Evolutionary conservation across 1,284 basidiomycete species (phyloP), one percentile per base, ranked within the genome.

Genomic region (Fomitopsis betulina): DNA sequence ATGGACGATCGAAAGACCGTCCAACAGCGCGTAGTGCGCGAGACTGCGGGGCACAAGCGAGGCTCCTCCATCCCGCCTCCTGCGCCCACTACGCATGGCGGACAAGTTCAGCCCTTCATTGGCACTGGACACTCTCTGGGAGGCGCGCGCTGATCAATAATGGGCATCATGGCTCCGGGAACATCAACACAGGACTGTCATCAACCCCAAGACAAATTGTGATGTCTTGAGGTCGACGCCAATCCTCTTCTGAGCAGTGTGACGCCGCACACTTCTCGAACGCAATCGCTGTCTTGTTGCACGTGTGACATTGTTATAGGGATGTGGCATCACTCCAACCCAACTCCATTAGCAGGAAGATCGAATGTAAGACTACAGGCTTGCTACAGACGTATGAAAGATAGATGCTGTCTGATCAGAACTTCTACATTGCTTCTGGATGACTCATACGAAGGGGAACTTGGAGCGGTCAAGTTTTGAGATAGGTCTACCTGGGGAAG

Each of bases 1-100:
- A 77, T 89, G 67, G 90, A 93, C 57, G 89, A 93, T 68, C 79
- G 90, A 50, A 84, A 78, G 67, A 71, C 74, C 3, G 84, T 84
- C 10, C 39, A 21, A 8, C 15, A 37, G 32, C 50, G 85, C 47
- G 73, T 71, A 51, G 80, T 77, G 35, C 75, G 77, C 40, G 76
- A 74, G 39, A 67, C 67, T 35, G 63, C 58, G 7, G 40, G 27
- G 21, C n/a, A 5, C 10, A 25, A 23, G 21, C 32, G 12, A 3
- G 49, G 49, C 3, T 51, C 49, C 3, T 51, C 49, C 27, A 32
- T 51, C 32, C 49, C 49, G 15, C 49, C 49, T 9, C 49, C 49
- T 30, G 49, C 49, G 10, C 53, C 53, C 5, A 25, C 45, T 43
- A 56, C 49, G 25, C 49, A 35, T 21, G 32, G 17, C 49, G 12